Base-by-base conservation (phyloP, 352 stramenopile genomes). In the Aphanomyces astaci region DNA sequence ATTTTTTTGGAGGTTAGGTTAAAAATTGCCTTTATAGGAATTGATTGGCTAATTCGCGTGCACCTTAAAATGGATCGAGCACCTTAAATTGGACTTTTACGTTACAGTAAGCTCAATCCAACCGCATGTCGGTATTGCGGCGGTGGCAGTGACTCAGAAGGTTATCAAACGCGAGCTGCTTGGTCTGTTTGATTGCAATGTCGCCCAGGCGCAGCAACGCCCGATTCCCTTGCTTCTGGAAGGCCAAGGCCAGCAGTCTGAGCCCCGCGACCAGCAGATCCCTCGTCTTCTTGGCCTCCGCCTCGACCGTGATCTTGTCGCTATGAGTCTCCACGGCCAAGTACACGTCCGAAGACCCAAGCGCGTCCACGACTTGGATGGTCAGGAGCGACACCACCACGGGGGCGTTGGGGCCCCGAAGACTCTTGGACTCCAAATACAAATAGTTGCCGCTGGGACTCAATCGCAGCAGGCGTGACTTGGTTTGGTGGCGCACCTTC, bases 191-290 rank as follows among this genome's bases (percentile, higher is more conserved):
- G n/a, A 19, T 24, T 9, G 24, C 28, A 11, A 67, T n/a, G 1
- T 59, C 22, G 2, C 36, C 60, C 10, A 67, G 7, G 7, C 60
- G 60, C 4, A 9, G 2, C 4, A 67, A 31, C 25, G 33, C 11
- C 19, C 48, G 43, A 33, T 55, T 67, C 11, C 30, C 43, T 32
- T 57, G 15, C 25, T 67, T 67, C 45, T 67, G 60, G 60, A 67
- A 67, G 19, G 60, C 80, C 1, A 78, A 76, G 19, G 85, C 78
- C 9, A 92, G 66, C 54, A 90, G 64, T 13, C 83, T 78, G 40
- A 86, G 75, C 0, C 83, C 83, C 0, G 81, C 81, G 17, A 90
- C 81, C 0, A 92, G 63, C 62, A 92, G 66, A 30, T 92, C 83
- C 25, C 83, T 75, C 10, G 68, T 89, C 74, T 92, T 89, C 27